phyloP scores from a whole-genome alignment of 257 asterid species.

The Vinca minor region DNA sequence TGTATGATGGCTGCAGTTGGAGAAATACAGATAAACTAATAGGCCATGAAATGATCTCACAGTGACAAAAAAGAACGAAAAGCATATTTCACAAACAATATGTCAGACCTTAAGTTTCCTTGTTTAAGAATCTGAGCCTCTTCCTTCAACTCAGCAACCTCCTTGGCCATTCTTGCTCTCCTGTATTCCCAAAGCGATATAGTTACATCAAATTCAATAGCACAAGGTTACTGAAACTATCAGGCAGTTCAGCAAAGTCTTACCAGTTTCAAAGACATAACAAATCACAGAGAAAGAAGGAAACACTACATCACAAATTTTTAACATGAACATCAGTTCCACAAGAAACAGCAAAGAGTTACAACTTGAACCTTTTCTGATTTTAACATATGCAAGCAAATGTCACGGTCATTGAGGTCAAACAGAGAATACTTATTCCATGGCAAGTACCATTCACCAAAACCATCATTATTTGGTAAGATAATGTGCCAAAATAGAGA shows the following conservation, averaged over 20 bases:
- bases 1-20: slow-evolving; percentile 42
- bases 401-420: neutral
- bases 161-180: slow-evolving; percentile 91
- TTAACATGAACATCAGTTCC: neutral
- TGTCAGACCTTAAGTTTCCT: slow-evolving; percentile 51
- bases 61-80: neutral
- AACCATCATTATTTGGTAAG: neutral
- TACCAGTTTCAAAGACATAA: neutral
- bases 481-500: neutral
- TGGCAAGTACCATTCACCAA: neutral
- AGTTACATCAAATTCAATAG: neutral
- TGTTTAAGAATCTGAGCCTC: slow-evolving; percentile 50
- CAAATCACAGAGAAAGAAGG: neutral
- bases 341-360: too few species aligned
- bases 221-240: neutral
- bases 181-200: slow-evolving; percentile 27
- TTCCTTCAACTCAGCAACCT: slow-evolving; percentile 72
- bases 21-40: slow-evolving; percentile 2
- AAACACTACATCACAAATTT: neutral
- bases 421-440: neutral
- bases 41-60: slow-evolving; percentile 1
- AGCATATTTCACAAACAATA: slow-evolving; percentile 7
- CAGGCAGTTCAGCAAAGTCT: neutral
- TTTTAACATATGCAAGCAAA: neutral
- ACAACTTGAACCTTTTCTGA: neutral